These are phyloP conservation scores for Chenopodium berlandieri DNA, from an alignment of 148 eudicot genomes.

Conservation along the genomic window DNA sequence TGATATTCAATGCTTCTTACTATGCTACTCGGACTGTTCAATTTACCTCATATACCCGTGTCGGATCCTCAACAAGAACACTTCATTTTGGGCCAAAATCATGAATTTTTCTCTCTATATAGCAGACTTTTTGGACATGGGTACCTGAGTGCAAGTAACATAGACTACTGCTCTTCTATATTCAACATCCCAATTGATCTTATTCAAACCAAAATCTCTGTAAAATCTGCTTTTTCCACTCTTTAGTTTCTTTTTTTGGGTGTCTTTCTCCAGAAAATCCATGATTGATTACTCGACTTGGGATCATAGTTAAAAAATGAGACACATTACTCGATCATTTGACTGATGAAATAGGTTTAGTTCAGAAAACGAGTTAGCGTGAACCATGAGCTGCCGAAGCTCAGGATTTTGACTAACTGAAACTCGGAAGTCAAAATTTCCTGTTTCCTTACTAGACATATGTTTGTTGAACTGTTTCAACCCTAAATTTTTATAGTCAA, in stretches of 20 bases:
- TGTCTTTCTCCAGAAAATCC: background rate
- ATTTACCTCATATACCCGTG: no score
- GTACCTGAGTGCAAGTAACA: no score
- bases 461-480: background rate
- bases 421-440: background rate
- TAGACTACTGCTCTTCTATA: background rate
- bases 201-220: background rate
- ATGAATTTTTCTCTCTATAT: no score
- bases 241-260: background rate
- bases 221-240: background rate
- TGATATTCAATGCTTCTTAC: background rate
- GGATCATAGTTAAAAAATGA: background rate
- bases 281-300: background rate
- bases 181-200: background rate
- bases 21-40: no score
- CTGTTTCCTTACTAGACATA: background rate
- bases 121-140: no score
- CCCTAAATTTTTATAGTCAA: background rate
- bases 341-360: background rate
- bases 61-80: no score
- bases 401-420: background rate
- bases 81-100: no score
- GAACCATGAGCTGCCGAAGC: background rate
- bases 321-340: background rate
- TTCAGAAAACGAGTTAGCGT: background rate